These are phyloP conservation scores for Candida sanyaensis DNA, from an alignment of 1,139 yeast species.

Conservation along the genomic window DNA sequence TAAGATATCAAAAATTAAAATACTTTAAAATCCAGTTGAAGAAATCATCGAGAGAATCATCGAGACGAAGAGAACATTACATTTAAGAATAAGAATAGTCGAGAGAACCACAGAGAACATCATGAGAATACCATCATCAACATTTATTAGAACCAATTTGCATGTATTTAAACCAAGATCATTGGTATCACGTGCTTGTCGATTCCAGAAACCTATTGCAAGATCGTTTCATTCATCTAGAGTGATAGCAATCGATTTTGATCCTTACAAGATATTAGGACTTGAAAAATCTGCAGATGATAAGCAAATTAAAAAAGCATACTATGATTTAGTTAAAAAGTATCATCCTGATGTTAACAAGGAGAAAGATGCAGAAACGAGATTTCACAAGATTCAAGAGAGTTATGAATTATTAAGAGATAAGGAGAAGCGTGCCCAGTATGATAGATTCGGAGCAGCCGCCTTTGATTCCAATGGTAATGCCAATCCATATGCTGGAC, in stretches of 20 bases:
- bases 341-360: slow-evolving; percentile 97
- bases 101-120: not conserved
- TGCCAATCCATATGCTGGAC: slow-evolving; percentile 55
- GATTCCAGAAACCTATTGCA: not conserved
- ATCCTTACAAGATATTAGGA: slow-evolving; percentile 86
- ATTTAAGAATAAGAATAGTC: not conserved
- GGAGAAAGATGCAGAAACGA: slow-evolving; percentile 82
- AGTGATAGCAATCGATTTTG: slow-evolving; percentile 39
- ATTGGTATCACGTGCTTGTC: not conserved
- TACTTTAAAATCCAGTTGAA: too few relatives aligned
- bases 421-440: slow-evolving; percentile 83
- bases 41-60: too few relatives aligned
- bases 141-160: slow-evolving; percentile 4
- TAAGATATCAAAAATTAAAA: too few relatives aligned
- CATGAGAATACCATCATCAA: slow-evolving; percentile 7
- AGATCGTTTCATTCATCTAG: slow-evolving; percentile 31
- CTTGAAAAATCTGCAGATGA: slow-evolving; percentile 69
- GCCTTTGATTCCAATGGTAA: slow-evolving; percentile 76
- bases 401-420: slow-evolving; percentile 92
- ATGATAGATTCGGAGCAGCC: slow-evolving; percentile 87
- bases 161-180: not conserved
- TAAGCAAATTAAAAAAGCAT: slow-evolving; percentile 91
- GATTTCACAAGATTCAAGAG: slow-evolving; percentile 90
- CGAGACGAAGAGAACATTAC: too few relatives aligned
- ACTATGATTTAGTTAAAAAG: slow-evolving; percentile 89